Evolutionary conservation across 164 flowering plant genomes (phyloP), one percentile per base, ranked within the genome.

Genomic region (Brasenia schreberi): DNA sequence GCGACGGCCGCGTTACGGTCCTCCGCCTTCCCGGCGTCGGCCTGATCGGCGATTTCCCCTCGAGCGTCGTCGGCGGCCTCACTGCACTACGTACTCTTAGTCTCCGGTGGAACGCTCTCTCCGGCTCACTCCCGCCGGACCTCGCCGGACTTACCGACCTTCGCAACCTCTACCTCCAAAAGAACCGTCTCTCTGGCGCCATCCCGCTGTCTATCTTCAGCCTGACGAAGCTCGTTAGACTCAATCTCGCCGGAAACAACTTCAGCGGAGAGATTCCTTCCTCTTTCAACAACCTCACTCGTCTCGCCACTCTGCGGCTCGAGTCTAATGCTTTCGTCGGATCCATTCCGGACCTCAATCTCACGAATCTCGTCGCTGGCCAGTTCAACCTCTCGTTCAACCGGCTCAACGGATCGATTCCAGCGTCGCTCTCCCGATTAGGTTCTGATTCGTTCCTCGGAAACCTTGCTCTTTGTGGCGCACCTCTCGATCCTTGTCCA

Each of bases 341-440:
- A 19, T 27, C 77, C 5, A 69, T 92, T 11, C 92, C 94, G 0
- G 86, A 76, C 33, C 64, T 90, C 70, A 66, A 80, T 5, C 67
- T 83, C 4, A 59, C 70, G 4, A 61, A 60, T 39, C 80, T 90
- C 5, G 73, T 56, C 4, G 76, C 88, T 4, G 85, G 81, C 66
- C 90, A 85, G 81, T 85, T 92, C 69, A 88, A 90, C 71, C 90
- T 92, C 3, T 84, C 92, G 0, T 68, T 67, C 66, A 92, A 92
- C 79, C 61, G 53, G 49, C 71, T 90, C 42, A 85, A 75, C 12
- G 98, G 98, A 19, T 77, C 87, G 0, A 73, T 92, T 0, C 98
- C 97, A 0, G n/a, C n/a, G 23, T 66, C 59, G 5, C 72, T 90
- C 1, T 39, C 67, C 23, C 18, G 19, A 0, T 74, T 75, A 64